phyloP scores from a whole-genome alignment of 208 protist species.

The Trypanosomatidae sp. region DNA sequence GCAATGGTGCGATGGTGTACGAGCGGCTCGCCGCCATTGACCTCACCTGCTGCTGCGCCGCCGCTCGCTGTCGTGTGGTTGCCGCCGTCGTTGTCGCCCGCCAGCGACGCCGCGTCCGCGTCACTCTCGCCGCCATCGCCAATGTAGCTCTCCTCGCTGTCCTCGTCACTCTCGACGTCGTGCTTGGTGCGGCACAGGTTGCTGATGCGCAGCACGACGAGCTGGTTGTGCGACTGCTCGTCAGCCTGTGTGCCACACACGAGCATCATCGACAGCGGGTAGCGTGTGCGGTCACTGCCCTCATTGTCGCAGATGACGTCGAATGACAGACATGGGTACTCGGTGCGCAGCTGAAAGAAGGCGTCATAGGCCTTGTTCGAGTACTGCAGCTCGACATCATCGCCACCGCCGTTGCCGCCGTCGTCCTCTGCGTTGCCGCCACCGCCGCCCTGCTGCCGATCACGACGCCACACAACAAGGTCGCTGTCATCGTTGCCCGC shows the following conservation, averaged over 20 bases:
- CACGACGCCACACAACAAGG: constrained; percentile 11
- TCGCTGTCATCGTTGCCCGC: constrained; percentile 17
- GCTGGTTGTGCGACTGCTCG: constrained; percentile 81
- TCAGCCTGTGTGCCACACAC: constrained; percentile 95
- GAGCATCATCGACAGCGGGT: constrained; percentile 87
- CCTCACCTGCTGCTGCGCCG: too few relatives aligned
- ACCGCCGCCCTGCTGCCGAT: background rate
- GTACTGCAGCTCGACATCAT: constrained; percentile 40
- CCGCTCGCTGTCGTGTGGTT: too few relatives aligned
- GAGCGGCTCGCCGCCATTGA: constrained; percentile 81
- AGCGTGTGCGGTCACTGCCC: constrained; percentile 47
- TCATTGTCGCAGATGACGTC: constrained; percentile 58
- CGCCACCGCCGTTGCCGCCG: constrained; percentile 7
- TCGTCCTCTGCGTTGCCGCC: constrained; percentile 11
- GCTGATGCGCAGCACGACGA: constrained; percentile 87
- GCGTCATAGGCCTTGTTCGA: constrained; percentile 84
- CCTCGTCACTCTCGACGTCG: constrained; percentile 82
- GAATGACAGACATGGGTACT: constrained; percentile 85
- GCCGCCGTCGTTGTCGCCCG: constrained; percentile 17
- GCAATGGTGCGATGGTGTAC: constrained; percentile 70
- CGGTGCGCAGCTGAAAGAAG: constrained; percentile 82
- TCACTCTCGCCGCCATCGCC: constrained; percentile 37
- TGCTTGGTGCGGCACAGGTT: constrained; percentile 92
- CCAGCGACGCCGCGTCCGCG: constrained; percentile 65
- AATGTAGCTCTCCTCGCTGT: constrained; percentile 82